These are phyloP conservation scores for Lathyrus oleraceus DNA, from an alignment of 306 rosid species.

Conservation along the genomic window DNA sequence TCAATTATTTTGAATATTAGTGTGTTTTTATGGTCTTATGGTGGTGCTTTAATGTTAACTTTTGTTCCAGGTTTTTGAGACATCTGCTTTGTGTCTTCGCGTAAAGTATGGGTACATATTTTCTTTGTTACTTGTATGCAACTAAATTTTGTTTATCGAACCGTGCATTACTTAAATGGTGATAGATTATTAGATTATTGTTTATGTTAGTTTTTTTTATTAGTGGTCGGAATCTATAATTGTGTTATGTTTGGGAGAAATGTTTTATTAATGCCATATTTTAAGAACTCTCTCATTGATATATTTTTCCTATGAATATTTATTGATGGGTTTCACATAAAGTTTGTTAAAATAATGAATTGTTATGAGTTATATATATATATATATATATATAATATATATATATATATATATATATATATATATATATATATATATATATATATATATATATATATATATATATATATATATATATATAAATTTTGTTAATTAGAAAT, in stretches of 20 bases:
- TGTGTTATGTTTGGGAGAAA: slow-evolving; percentile 15
- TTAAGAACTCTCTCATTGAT: neutral
- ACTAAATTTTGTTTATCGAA: slow-evolving; percentile 27
- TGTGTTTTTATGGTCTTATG: slow-evolving; percentile 29
- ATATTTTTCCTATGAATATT: neutral
- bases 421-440: too few relatives aligned
- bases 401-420: too few relatives aligned
- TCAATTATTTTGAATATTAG: slow-evolving; percentile 21
- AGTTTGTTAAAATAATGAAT: slow-evolving; percentile 9
- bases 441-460: too few relatives aligned
- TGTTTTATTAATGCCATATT: neutral
- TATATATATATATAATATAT: too few relatives aligned
- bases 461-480: slow-evolving; percentile 9
- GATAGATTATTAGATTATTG: slow-evolving; percentile 16
- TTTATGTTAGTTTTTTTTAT: neutral
- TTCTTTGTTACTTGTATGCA: slow-evolving; percentile 22
- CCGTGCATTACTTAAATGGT: slow-evolving; percentile 5
- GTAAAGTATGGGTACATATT: slow-evolving; percentile 87
- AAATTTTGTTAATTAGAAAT: neutral
- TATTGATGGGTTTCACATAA: slow-evolving; percentile 9
- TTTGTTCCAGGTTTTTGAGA: slow-evolving; percentile 87
- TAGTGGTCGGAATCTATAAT: slow-evolving; percentile 13
- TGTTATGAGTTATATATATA: slow-evolving; percentile 8
- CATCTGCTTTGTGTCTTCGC: slow-evolving; percentile 99
- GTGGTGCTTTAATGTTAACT: slow-evolving; percentile 35